Base-by-base conservation (phyloP, 2,329 filamentous ascomycete species). In the Gliomastix tumulicola region DNA sequence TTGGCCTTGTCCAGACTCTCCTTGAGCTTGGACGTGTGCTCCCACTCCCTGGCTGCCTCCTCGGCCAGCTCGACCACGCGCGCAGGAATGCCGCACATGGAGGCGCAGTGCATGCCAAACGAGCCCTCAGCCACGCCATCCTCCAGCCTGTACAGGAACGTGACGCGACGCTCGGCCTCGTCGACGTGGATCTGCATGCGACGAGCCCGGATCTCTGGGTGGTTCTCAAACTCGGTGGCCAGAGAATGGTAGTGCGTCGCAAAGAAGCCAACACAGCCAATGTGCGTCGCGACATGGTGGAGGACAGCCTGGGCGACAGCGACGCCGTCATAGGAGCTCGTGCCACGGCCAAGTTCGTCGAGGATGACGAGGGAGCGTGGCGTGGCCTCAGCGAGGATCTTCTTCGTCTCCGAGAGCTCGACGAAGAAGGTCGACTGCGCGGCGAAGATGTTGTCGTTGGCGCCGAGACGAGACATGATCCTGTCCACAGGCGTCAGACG, bases 351-450 rank as follows among this genome's bases (percentile, higher is more conserved):
- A 0, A 98, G 79, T 57, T 98, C 92, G 58, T 98, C 92, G 3
- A 98, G 78, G 49, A 98, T 98, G 38, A 98, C 92, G 1, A 98
- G 78, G 0, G 88, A 96, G 10, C 90, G 85, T 0, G 90, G 84
- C 0, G 90, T 96, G 1, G 92, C 92, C 63, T 97, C 92, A 1
- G 87, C 80, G 1, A 98, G 72, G 35, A 98, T 98, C 70, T 97
- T 97, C 68, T 97, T 95, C 0, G 92, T 98, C 59, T 98, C 92
- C 0, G 88, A 89, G 3, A 98, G 69, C 61, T 98, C 92, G 20
- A 98, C 90, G 54, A 98, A 97, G 69, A 98, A 98, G 3, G 92
- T 98, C 12, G 87, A 94, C 59, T 98, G 92, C 1, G 90, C 87
- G 2, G 90, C 92, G 55, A 98, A 97, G 50, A 98, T 98, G 60